Base-by-base conservation (phyloP, 441 rosid species). In the Aquilaria agallochum region DNA sequence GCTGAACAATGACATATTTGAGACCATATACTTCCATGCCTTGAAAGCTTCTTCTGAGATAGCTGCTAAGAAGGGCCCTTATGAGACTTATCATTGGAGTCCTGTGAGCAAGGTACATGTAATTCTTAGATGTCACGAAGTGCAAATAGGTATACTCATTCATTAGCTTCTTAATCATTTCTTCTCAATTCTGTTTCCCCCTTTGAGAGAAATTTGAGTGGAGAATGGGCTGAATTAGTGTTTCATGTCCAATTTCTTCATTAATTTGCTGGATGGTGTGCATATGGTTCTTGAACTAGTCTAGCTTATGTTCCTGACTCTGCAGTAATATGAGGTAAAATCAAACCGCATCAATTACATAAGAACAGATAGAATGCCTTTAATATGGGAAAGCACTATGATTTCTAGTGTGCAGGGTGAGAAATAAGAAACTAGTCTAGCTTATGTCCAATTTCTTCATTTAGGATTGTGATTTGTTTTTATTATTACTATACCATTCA, bases 371-470 rank as follows among this genome's bases (percentile, higher is more conserved):
- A 3, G 6, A 34, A 2, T 34, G 40, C 40, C 6, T 34, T 34
- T 34, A 34, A 6, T 34, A 34, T 34, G 40, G 40, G 4, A 3
- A 34, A 34, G 6, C 5, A 6, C 40, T 34, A 6, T 34, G 40
- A 6, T 34, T 3, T 34, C 6, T 34, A 34, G 4, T 34, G 6
- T 34, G 6, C 40, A 34, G 6, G 5, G 6, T 34, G 6, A 34
- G 4, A 6, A 6, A 34, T 34, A 34, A 34, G 40, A 34, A 34
- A 34, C 40, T 34, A 34, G 4, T 3, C 3, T 11, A 32, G 33
- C 46, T 13, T 46, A 96, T 11, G 98, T 95, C 54, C 96, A 92
- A 69, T 92, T 89, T 69, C 96, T 92, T 53, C 96, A 87, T 31
- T 40, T 7, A 40, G 44, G 31, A 48, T 10, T 58, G 12, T 32